Conservation (phyloP, 192 early-diverging fungal genomes). For the Haplosporangium gracile region DNA sequence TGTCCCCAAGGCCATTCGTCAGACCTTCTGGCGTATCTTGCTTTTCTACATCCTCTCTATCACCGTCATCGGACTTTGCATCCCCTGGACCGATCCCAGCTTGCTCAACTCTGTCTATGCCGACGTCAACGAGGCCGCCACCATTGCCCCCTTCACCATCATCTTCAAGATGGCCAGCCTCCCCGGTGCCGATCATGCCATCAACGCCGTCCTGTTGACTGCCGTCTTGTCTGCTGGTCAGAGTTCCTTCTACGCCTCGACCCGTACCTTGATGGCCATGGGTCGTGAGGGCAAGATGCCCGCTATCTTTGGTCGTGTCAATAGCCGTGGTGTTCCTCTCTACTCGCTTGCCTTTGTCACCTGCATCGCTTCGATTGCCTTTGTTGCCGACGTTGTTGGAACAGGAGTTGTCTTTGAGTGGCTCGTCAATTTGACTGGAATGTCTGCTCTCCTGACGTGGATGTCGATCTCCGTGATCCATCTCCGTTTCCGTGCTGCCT, state of each 20-base stretch:
- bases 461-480: constrained; percentile 84
- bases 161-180: constrained; percentile 77
- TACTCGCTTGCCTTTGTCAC: constrained; percentile 72
- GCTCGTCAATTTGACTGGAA: constrained; percentile 75
- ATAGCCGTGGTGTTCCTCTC: constrained; percentile 78
- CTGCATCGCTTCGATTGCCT: constrained; percentile 70
- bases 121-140: constrained; percentile 71
- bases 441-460: constrained; percentile 87
- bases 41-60: constrained; percentile 80
- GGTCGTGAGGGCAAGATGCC: constrained; percentile 84
- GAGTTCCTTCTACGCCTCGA: constrained; percentile 88
- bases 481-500: constrained; percentile 86
- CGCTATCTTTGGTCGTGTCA: constrained; percentile 70
- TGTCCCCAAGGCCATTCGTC: constrained; percentile 77
- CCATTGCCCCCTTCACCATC: constrained; percentile 79
- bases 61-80: constrained; percentile 85
- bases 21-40: constrained; percentile 89
- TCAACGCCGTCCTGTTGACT: constrained; percentile 81
- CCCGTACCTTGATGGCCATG: constrained; percentile 84
- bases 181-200: constrained; percentile 70
- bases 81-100: constrained; percentile 76
- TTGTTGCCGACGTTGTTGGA: constrained; percentile 52
- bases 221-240: constrained; percentile 81
- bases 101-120: constrained; percentile 62
- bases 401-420: constrained; percentile 70